Conservation (phyloP, 2,329 filamentous ascomycete genomes). For the Talaromyces marneffei region DNA sequence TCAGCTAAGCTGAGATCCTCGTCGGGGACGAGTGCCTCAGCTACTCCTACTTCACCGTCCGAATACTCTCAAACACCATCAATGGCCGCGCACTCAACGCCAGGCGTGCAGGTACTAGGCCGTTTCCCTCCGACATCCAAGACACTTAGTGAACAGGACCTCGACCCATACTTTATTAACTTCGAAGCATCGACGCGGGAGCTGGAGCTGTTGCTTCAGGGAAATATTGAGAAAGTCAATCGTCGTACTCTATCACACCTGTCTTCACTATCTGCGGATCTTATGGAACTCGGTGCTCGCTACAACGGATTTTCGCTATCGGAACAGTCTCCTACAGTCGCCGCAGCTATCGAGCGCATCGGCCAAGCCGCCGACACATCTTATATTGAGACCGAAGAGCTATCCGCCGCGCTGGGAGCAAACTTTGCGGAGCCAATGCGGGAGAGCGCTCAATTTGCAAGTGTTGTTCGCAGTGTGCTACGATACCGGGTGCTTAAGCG, state of each 20-base stretch:
- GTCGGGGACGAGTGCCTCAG: conserved; percentile 40
- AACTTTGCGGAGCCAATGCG: conserved; percentile 97
- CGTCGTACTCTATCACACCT: conserved; percentile 80
- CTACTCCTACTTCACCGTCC: conserved; percentile 51
- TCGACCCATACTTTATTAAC: conserved; percentile 92
- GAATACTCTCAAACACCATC: conserved; percentile 32
- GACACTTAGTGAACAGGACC: conserved; percentile 74
- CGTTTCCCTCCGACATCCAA: conserved; percentile 77
- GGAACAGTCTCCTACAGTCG: conserved; percentile 80
- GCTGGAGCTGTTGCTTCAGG: conserved; percentile 77
- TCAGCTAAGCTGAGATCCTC: conserved; percentile 75
- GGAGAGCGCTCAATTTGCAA: conserved; percentile 94
- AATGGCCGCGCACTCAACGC: conserved; percentile 11
- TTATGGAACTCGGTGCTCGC: conserved; percentile 88
- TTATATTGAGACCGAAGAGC: conserved; percentile 89
- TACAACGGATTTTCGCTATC: conserved; percentile 97
- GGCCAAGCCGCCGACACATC: conserved; percentile 94
- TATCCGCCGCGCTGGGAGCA: conserved; percentile 80
- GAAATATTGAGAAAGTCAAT: conserved; percentile 96
- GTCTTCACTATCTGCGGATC: conserved; percentile 73
- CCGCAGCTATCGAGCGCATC: conserved; percentile 86
- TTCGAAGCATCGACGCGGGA: conserved; percentile 92
- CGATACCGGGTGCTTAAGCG: conserved; percentile 87
- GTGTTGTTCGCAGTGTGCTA: conserved; percentile 82
- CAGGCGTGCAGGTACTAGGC: conserved; percentile 60